Evolutionary conservation across 441 rosid species (phyloP), one percentile per base, ranked within the genome.

Genomic region (Jatropha podagrica): DNA sequence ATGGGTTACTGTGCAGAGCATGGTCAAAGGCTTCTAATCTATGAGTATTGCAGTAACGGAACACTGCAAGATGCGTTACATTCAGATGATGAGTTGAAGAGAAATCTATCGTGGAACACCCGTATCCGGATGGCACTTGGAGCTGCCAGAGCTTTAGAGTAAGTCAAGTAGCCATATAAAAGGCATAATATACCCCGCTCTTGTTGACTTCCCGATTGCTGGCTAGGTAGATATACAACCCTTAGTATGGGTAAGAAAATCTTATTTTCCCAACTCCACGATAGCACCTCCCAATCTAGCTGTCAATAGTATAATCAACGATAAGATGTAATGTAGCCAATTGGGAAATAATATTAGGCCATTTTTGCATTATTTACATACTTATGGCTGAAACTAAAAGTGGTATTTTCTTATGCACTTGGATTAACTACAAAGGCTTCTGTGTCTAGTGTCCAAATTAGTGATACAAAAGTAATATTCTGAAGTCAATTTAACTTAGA

Each of bases 1-100:
- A 85, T 86, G 87, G 99, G 99, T 65, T 96, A 90, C 84, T 96
- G 98, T 84, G 91, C 96, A 60, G 99, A 92, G 89, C 97, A 94
- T 74, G 93, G 88, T 48, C 92, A 94, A 81, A 89, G 92, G 86
- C 98, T 96, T 80, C 83, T 96, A 69, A 84, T 94, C 70, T 90
- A 87, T 23, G 98, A 96, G 83, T 94, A 92, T 70, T 94, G 96
- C 83, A 86, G 92, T 73, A 88, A 85, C 49, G 97, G 99, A 61
- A 86, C 97, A 2, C 79, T 96, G 73, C 98, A 92, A 68, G 98
- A 94, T 64, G 89, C 88, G 7, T 85, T 96, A 71, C 98, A 91
- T 78, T 85, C 88, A 46, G 99, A 94, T 59, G 98, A 90, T 79
- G 98, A 88, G 54, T 81, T 86, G 61, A 88, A 80, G 81, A 84